phyloP scores from a whole-genome alignment of 1,139 yeast species.

The Debaryomyces subglobosus region DNA sequence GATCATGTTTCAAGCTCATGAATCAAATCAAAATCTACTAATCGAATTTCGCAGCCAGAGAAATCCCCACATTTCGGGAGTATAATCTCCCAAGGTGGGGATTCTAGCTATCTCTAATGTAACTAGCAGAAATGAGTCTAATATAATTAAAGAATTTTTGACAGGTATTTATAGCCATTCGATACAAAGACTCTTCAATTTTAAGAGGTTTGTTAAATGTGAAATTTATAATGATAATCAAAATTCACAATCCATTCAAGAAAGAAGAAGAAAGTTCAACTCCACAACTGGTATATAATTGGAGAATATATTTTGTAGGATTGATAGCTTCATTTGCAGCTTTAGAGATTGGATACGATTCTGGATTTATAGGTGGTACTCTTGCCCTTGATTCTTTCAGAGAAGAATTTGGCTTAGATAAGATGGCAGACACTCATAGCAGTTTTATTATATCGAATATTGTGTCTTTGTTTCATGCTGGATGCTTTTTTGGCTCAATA shows the following conservation, averaged over 20 bases:
- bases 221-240: neutral
- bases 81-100: no score
- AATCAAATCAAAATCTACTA: no score
- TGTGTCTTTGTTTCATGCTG: constrained; percentile 39
- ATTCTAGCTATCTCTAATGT: no score
- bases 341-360: constrained; percentile 37
- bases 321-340: constrained; percentile 25
- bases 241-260: neutral
- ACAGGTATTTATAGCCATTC: neutral
- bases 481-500: constrained; percentile 36
- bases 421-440: constrained; percentile 16
- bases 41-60: no score
- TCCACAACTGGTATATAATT: neutral
- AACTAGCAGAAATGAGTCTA: no score
- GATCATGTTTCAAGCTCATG: no score
- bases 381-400: constrained; percentile 29
- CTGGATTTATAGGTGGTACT: constrained; percentile 38
- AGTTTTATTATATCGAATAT: constrained; percentile 27
- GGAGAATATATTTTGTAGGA: neutral
- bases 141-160: no score
- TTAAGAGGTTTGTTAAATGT: neutral
- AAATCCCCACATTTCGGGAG: no score
- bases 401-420: constrained; percentile 28
- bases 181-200: neutral
- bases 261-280: neutral